Conservation (phyloP, 441 rosid genomes). For the Mallotus japonicus region DNA sequence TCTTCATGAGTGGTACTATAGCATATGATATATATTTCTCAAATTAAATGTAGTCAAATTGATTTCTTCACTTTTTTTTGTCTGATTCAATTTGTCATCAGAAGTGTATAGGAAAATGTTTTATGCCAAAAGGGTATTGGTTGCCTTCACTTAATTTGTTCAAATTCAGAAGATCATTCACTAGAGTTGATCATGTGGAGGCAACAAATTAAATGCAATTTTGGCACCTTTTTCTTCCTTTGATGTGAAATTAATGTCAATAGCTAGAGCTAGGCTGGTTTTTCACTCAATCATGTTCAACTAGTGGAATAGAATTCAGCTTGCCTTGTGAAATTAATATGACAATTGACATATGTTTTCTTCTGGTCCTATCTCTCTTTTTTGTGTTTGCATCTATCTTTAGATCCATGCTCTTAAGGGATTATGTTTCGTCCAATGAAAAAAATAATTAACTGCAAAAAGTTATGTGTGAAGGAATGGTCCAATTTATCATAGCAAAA, state of each 20-base stretch:
- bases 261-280: not conserved
- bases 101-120: slow-evolving; percentile 12
- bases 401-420: slow-evolving; percentile 11
- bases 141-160: slow-evolving; percentile 15
- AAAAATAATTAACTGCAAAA: not conserved
- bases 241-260: slow-evolving; percentile 10
- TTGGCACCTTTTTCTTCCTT: not conserved
- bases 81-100: not conserved
- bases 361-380: not conserved
- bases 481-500: not conserved
- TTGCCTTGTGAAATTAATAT: slow-evolving; percentile 1
- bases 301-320: slow-evolving; percentile 2
- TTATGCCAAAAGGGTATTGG: slow-evolving; percentile 9
- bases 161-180: not conserved
- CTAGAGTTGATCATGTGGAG: not conserved
- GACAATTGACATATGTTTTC: not conserved
- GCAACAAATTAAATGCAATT: not conserved
- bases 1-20: not conserved
- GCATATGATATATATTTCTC: not conserved
- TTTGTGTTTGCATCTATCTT: not conserved
- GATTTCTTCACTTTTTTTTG: slow-evolving; percentile 3
- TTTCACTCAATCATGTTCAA: not conserved
- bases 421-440: slow-evolving; percentile 17
- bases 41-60: slow-evolving; percentile 9
- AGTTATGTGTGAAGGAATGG: slow-evolving; percentile 7